Percentiles rank a stretch among this genome's conserved stretches.
Conservation (phyloP, 768 basidiomycete species). For the Mycena galericulata region DNA sequence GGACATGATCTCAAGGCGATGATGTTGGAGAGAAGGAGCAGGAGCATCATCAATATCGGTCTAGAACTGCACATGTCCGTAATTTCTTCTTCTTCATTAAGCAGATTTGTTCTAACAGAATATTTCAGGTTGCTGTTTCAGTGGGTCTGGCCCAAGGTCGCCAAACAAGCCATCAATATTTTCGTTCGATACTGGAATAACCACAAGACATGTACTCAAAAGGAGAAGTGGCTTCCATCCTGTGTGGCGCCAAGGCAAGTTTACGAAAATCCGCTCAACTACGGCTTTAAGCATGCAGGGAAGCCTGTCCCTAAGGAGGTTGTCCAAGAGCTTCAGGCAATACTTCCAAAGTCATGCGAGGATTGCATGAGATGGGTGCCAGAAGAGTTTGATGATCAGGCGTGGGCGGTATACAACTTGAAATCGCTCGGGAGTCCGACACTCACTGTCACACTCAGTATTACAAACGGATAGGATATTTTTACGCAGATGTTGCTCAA, state of each 20-base stretch:
- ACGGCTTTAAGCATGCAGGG: slow-evolving; percentile 11
- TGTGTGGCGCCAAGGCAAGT: slow-evolving; percentile 12
- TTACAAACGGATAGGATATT: slow-evolving; percentile 9
- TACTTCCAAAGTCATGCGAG: not conserved
- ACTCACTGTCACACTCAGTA: not conserved
- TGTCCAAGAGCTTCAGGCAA: slow-evolving; percentile 1
- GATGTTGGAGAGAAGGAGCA: too few relatives aligned
- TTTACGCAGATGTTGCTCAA: slow-evolving; percentile 11
- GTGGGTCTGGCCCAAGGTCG: too few relatives aligned
- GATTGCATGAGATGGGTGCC: slow-evolving; percentile 21
- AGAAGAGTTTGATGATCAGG: slow-evolving; percentile 11
- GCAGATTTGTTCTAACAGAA: too few relatives aligned
- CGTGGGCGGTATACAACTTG: not conserved
- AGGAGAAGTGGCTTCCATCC: slow-evolving; percentile 15
- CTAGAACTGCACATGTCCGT: too few relatives aligned
- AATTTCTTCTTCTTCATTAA: too few relatives aligned
- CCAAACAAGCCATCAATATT: too few relatives aligned
- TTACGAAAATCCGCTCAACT: slow-evolving; percentile 4
- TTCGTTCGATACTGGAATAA: slow-evolving; percentile 19
- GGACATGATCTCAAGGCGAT: too few relatives aligned
- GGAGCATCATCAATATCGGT: too few relatives aligned
- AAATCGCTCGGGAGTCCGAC: not conserved
- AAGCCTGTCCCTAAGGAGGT: slow-evolving; percentile 3
- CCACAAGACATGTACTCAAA: slow-evolving; percentile 1
- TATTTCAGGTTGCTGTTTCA: too few relatives aligned